These are phyloP conservation scores for Pseudonectria foliicola DNA, from an alignment of 2,329 filamentous ascomycete genomes.

Conservation along the genomic window DNA sequence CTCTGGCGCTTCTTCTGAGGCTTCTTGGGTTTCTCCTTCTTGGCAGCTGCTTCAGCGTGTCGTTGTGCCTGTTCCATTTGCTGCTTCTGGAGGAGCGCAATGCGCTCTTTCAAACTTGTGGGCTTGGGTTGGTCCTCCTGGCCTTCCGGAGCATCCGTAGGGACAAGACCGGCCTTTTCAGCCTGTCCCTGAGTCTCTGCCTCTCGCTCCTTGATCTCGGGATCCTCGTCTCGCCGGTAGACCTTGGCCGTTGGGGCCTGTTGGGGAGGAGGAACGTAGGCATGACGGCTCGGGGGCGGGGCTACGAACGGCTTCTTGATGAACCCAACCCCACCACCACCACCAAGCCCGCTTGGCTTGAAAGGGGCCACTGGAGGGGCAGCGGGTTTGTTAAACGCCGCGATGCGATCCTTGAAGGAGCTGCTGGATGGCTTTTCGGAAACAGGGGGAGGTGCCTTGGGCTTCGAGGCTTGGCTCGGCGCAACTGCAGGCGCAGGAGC, in stretches of 20 bases:
- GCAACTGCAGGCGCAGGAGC: conserved; percentile 26
- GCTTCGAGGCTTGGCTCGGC: conserved; percentile 21
- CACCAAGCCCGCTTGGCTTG: conserved; percentile 62
- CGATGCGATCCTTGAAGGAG: conserved; percentile 92
- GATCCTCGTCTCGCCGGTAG: conserved; percentile 84
- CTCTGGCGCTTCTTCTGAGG: conserved; percentile 61
- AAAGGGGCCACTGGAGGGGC: conserved; percentile 85
- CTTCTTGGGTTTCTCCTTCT: conserved; percentile 83
- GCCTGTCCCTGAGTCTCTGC: conserved; percentile 60
- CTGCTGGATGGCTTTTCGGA: conserved; percentile 65
- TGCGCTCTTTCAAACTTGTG: conserved; percentile 87
- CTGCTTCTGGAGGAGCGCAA: conserved; percentile 88
- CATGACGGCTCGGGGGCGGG: conserved; percentile 85
- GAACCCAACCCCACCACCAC: conserved; percentile 55
- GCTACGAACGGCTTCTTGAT: conserved; percentile 97
- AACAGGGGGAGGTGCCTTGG: conserved; percentile 55
- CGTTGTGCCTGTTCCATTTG: conserved; percentile 83
- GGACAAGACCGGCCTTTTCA: conserved; percentile 58
- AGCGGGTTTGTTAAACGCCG: conserved; percentile 88
- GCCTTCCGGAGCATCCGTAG: conserved; percentile 37
- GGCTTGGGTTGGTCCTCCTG: conserved; percentile 83
- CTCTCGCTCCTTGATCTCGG: conserved; percentile 59
- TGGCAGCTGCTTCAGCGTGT: conserved; percentile 68
- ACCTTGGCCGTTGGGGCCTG: conserved; percentile 66
- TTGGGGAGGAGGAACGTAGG: conserved; percentile 72